Evolutionary conservation across 768 basidiomycete genomes (phyloP).

Genomic region (Gloeophyllum trabeum): DNA sequence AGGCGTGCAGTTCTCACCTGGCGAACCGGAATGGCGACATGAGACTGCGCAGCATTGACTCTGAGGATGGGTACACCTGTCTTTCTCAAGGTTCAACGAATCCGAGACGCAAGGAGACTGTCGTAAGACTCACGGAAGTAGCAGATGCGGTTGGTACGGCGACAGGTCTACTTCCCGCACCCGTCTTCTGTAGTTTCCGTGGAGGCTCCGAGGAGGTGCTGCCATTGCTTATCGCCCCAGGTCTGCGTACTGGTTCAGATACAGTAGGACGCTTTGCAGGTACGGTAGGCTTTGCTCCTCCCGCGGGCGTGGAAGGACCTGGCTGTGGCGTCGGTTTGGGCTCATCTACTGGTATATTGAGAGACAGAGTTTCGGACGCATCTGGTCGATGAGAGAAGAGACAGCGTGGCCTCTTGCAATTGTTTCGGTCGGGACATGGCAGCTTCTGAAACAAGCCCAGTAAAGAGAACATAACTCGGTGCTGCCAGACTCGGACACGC

Average conservation of each 20-base stretch:
- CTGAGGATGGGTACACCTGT: constrained; percentile 54
- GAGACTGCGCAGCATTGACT: constrained; percentile 58
- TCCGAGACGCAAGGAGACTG: neutral
- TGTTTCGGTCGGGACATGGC: constrained; percentile 41
- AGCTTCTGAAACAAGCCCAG: constrained; percentile 44
- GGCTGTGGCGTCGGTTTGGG: constrained; percentile 8
- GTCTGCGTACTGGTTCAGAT: neutral
- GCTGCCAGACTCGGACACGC: neutral
- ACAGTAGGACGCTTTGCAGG: constrained; percentile 41
- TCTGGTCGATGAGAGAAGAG: constrained; percentile 52
- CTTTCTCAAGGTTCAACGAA: constrained; percentile 18
- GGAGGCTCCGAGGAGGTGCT: constrained; percentile 36
- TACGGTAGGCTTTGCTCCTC: constrained; percentile 9
- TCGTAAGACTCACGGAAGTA: constrained; percentile 13
- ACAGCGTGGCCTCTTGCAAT: constrained; percentile 44
- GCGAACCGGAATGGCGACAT: constrained; percentile 60
- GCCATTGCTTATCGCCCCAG: constrained; percentile 11
- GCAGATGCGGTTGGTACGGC: constrained; percentile 29
- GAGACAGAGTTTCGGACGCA: constrained; percentile 21
- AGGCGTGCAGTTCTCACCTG: constrained; percentile 33
- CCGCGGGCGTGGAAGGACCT: constrained; percentile 7
- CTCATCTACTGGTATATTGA: constrained; percentile 26
- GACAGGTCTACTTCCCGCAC: constrained; percentile 27
- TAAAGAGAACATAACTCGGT: constrained; percentile 47
- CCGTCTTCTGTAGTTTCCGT: constrained; percentile 50